A percentile compares a stretch with the other conserved stretches of the same genome.
phyloP scores from a whole-genome alignment of 2,329 filamentous ascomycete genomes.

The Ascochyta clinopodiicola region DNA sequence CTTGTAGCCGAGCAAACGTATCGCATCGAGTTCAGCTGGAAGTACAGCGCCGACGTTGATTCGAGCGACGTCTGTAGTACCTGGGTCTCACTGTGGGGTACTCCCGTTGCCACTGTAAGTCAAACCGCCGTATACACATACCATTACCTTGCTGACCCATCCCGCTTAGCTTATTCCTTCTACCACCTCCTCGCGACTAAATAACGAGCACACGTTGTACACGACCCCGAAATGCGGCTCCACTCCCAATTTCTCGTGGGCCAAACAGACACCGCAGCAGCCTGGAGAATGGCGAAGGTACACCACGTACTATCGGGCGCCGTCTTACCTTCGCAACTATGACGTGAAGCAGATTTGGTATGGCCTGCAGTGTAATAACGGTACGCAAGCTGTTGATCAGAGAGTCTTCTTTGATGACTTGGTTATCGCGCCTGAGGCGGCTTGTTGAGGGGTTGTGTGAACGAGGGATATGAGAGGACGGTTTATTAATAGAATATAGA shows the following conservation, averaged over 20 bases:
- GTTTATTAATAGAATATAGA: too few relatives aligned
- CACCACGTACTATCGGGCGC: not conserved
- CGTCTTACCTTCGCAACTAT: not conserved
- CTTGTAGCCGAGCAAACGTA: not conserved
- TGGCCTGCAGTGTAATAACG: not conserved
- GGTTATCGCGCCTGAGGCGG: not conserved
- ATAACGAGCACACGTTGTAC: not conserved
- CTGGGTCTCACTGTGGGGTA: not conserved
- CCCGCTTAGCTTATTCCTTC: not conserved
- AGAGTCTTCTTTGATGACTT: not conserved
- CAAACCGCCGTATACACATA: not conserved
- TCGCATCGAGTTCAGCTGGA: constrained; percentile 1
- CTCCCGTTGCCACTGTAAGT: not conserved
- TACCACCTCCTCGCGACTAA: not conserved
- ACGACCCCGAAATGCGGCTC: not conserved
- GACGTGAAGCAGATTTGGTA: not conserved
- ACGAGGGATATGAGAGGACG: not conserved
- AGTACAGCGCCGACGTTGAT: not conserved
- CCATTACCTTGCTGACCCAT: too few relatives aligned
- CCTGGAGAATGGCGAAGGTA: not conserved
- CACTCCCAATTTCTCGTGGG: not conserved
- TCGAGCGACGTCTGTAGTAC: not conserved
- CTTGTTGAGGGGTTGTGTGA: not conserved
- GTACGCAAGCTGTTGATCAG: not conserved
- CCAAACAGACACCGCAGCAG: not conserved